phyloP scores from a whole-genome alignment of 2,329 filamentous ascomycete species.

The Stenocarpella maydis region DNA sequence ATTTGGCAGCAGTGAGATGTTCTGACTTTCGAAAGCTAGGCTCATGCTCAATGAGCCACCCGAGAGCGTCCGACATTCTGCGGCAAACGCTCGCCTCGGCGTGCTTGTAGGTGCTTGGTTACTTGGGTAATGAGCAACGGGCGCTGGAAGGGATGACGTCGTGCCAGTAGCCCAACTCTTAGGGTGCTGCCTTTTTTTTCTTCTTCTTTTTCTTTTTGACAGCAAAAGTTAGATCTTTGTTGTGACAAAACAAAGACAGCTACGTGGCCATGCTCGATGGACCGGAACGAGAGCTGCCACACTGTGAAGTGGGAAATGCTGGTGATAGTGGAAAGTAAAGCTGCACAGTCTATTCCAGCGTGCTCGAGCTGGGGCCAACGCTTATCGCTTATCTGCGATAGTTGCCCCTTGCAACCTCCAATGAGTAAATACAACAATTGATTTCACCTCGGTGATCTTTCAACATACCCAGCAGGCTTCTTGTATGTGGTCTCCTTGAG shows the following conservation, averaged over 20 bases:
- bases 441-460: background rate
- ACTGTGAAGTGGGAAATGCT: background rate
- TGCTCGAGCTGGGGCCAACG: background rate
- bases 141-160: slow-evolving; percentile 34
- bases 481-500: too few relatives aligned
- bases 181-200: background rate
- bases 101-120: slow-evolving; percentile 60
- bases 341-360: background rate
- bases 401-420: background rate
- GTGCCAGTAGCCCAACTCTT: background rate
- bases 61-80: slow-evolving; percentile 36
- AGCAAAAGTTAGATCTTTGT: background rate
- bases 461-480: background rate
- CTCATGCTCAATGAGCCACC: slow-evolving; percentile 44
- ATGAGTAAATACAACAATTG: background rate
- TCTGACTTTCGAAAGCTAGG: slow-evolving; percentile 42
- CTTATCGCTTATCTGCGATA: slow-evolving; percentile 18
- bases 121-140: background rate
- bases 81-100: slow-evolving; percentile 3
- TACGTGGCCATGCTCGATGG: background rate
- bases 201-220: too few relatives aligned
- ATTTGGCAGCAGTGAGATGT: background rate
- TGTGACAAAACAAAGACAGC: background rate
- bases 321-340: background rate
- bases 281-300: background rate